Evolutionary conservation across 2,329 filamentous ascomycete species (phyloP), one percentile per base, ranked within the genome.

Genomic region (Aspergillus japonicus): DNA sequence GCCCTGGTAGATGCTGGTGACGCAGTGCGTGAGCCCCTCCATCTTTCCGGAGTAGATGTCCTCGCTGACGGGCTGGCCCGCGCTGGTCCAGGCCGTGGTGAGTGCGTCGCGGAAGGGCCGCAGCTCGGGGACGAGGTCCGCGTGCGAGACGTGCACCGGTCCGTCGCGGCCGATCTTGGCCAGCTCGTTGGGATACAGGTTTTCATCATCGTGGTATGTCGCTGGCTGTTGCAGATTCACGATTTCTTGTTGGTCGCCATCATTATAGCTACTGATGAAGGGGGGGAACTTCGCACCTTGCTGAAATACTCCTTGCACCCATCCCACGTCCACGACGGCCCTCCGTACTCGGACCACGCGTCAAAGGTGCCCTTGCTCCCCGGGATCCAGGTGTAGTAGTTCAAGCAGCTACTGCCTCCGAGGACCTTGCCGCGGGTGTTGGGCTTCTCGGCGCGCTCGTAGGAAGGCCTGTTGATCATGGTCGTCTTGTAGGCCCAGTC

Each of bases 11-110:
- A 53, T 53, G 8, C 51, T 53, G 51, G 26, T 53, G 33, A 53
- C 51, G 26, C 51, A 53, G 51, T 53, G 51, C 12, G 51, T 53
- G 12, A 44, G 23, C 10, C 51, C 51, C 51, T 53, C 51, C 51
- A 53, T 53, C 16, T 53, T 53, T 0, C 51, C 51, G 2, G 51
- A 53, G 21, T 53, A 53, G 35, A 53, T 53, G 35, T 53, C 51
- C 35, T 53, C 51, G 14, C 21, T 42, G 10, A 42, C 23, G 12
- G 24, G 39, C 4, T 53, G 51, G 21, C 51, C 51, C 19, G 33
- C 33, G 51, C 51, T 29, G 14, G 51, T 53, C 51, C 51, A 53
- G 11, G 51, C 51, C n/a, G 21, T 33, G 4, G 51, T 39, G 10
- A 53, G 35, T 4, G 51, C 51, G 12, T 53, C 51, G 4, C 51